Evolutionary conservation across 441 rosid genomes (phyloP), one percentile per base, ranked within the genome.

Genomic region (Flueggea neowawraea): DNA sequence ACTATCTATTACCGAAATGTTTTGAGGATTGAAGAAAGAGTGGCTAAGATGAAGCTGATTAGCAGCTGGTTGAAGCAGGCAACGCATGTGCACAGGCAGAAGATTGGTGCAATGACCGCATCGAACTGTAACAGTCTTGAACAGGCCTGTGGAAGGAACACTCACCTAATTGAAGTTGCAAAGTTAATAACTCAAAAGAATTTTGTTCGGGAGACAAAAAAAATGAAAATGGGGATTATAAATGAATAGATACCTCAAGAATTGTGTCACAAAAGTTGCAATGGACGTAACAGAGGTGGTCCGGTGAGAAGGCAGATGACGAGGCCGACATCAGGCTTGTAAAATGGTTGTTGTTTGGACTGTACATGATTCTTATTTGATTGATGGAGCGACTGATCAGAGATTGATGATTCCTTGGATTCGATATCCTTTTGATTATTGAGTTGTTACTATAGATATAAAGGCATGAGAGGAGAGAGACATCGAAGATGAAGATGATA

Each of bases 31-130:
- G 60, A 75, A 88, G 89, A 82, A 84, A 61, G 85, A 52, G 61
- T 86, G 91, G 13, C 91, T 83, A 9, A 80, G 78, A 55, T 92
- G 92, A 65, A 84, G 82, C 82, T 90, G 96, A 71, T 90, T 90
- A 16, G 95, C 66, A 4, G 95, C 66, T 36, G 96, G 89, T 51
- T 86, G 80, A 17, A 84, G 79, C 54, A 75, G 73, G 64, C 82
- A 66, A 16, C 89, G 80, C 89, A 78, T 88, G 79, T 76, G 86
- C 61, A 81, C 96, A 1, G 94, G 79, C 61, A 90, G 72, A 54
- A 93, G 94, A 61, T 84, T 90, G 80, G 88, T 82, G 82, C 98
- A 93, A 83, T 91, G 96, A 60, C 97, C 98, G 65, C 97, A 93
- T 72, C 98, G 89, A 61, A 93, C 94, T 8, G 96, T n/a, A n/a